Percentiles rank a stretch among this genome's conserved stretches.
phyloP scores from a whole-genome alignment of 306 rosid species.

The Quercus robur region DNA sequence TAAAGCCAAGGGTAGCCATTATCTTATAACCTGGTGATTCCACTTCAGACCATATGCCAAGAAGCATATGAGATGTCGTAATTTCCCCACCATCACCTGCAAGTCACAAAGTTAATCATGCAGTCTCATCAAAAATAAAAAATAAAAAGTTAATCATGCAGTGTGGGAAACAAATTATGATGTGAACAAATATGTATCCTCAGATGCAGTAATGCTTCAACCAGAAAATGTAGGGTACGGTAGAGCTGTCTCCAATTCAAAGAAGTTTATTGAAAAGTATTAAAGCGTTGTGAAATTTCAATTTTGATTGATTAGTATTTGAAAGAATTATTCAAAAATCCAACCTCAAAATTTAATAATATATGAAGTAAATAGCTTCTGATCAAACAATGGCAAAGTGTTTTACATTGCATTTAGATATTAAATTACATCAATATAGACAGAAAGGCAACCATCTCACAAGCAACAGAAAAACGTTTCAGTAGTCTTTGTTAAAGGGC shows the following conservation, averaged over 20 bases:
- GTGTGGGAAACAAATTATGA: neutral
- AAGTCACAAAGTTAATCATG: conserved; percentile 1
- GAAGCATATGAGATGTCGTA: conserved; percentile 51
- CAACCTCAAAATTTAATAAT: neutral
- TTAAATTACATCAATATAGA: neutral
- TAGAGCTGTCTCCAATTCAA: neutral
- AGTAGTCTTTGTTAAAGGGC: neutral
- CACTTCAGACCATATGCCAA: conserved; percentile 65
- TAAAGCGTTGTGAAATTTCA: neutral
- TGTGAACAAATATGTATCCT: neutral
- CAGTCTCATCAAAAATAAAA: no score
- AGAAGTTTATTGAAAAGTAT: neutral
- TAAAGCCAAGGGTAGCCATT: conserved; percentile 54
- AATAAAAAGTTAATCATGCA: neutral
- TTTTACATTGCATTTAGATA: neutral
- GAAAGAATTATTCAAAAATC: neutral
- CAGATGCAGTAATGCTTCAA: neutral
- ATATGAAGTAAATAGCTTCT: neutral
- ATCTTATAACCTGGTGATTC: conserved; percentile 60
- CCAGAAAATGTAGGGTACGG: neutral
- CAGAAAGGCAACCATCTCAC: neutral
- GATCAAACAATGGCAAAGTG: neutral
- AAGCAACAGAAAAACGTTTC: neutral
- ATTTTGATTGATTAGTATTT: neutral
- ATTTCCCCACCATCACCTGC: conserved; percentile 56